A percentile compares a stretch with the other conserved stretches of the same genome.
Conservation (phyloP, 805 yeast species). For the Kazachstania viticola region DNA sequence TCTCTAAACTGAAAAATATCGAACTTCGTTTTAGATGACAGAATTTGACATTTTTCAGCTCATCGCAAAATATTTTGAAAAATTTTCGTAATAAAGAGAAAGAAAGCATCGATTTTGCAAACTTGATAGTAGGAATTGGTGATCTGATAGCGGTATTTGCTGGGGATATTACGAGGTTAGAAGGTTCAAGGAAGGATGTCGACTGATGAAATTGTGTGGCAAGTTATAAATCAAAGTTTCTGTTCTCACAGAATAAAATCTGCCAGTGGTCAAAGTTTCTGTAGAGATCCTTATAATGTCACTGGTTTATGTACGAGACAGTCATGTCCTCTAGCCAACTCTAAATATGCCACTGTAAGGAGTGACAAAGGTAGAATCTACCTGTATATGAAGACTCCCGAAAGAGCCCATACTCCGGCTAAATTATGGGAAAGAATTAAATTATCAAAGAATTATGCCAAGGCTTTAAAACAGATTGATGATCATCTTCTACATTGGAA, state of each 20-base stretch:
- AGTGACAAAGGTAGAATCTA: slow-evolving; percentile 69
- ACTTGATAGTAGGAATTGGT: too few species aligned
- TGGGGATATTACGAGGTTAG: too few species aligned
- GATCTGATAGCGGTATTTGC: too few species aligned
- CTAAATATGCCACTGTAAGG: slow-evolving; percentile 80
- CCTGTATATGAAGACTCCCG: slow-evolving; percentile 92
- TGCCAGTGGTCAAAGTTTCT: slow-evolving; percentile 80
- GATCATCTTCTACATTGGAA: slow-evolving; percentile 87
- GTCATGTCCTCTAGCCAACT: slow-evolving; percentile 94
- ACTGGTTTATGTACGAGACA: slow-evolving; percentile 87
- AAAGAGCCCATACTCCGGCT: slow-evolving; percentile 91
- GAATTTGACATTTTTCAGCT: too few species aligned
- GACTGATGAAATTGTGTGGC: slow-evolving; percentile 84
- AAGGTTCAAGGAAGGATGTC: slow-evolving; percentile 36
- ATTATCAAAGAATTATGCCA: slow-evolving; percentile 77
- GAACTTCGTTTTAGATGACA: too few species aligned
- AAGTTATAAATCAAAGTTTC: slow-evolving; percentile 87
- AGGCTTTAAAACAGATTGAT: slow-evolving; percentile 82
- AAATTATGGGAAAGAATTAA: slow-evolving; percentile 92
- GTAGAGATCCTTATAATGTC: slow-evolving; percentile 93
- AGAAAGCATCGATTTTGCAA: too few species aligned
- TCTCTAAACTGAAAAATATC: too few species aligned
- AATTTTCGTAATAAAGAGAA: too few species aligned
- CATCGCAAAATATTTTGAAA: too few species aligned
- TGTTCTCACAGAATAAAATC: slow-evolving; percentile 91